Evolutionary conservation across 1,284 basidiomycete genomes (phyloP), one percentile per base, ranked within the genome.

Genomic region (Pseudozyma pruni): DNA sequence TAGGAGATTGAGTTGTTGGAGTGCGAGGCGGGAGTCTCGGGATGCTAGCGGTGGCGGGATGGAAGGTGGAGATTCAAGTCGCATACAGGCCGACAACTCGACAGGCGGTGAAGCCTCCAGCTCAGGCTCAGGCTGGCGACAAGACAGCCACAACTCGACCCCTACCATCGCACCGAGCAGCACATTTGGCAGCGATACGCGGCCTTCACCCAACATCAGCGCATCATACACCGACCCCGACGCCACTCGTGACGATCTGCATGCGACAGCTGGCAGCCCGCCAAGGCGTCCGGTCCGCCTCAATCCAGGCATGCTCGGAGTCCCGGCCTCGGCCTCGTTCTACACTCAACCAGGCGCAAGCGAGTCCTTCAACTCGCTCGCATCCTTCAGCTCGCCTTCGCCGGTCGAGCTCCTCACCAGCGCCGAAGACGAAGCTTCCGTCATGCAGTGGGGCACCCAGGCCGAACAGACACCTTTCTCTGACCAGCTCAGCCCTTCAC

Each of bases 361-460:
- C 27, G 62, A 66, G 4, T 58, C 55, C 9, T 54, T 59, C 51
- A 51, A 40, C 27, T 59, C 62, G 42, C 41, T 66, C 8, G 62
- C 62, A 4, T 58, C 55, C 3, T 13, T 50, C 10, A 20, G 29
- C 31, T 60, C 63, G 33, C 43, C 52, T n/a, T 41, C 52, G 6
- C 46, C 41, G 3, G 31, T 17, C 8, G 56, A 43, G 11, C 31
- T 60, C 1, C n/a, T 67, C 8, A 67, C 56, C 3, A 60, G 39
- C 2, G 40, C 49, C 2, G 52, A 56, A 19, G 63, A 67, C 32
- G 56, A 67, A 9, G 47, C 38, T 1, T 23, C 46, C 8, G 23
- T 60, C n/a, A 46, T 62, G 59, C 45, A 51, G 27, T 69, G 66
- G 66, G 66, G 66, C 14, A 69, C 54, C 6, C 59, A 58, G 32